Evolutionary conservation across 1,284 basidiomycete species (phyloP).

Genomic region (Ganoderma lingzhi): DNA sequence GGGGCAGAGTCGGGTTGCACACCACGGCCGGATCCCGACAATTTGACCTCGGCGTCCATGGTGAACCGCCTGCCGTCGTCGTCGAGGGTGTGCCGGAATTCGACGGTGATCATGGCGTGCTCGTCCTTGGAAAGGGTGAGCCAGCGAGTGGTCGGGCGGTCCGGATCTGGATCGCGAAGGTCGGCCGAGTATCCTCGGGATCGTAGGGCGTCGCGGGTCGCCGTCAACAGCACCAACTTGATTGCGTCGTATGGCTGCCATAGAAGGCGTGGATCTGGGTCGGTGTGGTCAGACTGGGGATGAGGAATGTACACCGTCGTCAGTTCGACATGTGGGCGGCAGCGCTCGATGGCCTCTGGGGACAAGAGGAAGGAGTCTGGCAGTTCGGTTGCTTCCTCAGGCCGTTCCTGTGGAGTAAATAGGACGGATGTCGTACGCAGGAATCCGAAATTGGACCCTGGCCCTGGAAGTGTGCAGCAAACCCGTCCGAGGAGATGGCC

Average conservation of each 20-base stretch:
- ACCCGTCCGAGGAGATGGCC: background rate
- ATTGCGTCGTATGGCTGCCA: background rate
- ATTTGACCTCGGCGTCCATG: background rate
- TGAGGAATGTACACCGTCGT: background rate
- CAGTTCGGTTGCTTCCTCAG: too few relatives aligned
- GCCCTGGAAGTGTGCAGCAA: background rate
- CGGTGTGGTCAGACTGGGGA: background rate
- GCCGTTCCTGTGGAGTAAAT: background rate
- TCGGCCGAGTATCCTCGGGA: background rate
- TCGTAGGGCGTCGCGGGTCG: background rate
- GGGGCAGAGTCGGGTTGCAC: too few relatives aligned
- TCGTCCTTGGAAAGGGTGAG: background rate
- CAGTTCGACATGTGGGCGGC: background rate
- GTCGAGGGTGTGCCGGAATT: background rate
- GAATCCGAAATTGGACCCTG: background rate
- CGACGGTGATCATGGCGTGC: background rate
- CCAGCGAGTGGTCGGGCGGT: background rate
- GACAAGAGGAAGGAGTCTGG: background rate
- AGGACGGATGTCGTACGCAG: background rate
- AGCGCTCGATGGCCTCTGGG: background rate
- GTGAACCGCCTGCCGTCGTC: background rate
- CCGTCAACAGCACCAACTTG: background rate
- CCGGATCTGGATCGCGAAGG: background rate
- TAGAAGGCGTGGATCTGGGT: too few relatives aligned
- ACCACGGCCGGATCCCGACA: too few relatives aligned